A percentile compares a stretch with the other conserved stretches of the same genome.
Conservation (phyloP, 192 early-diverging fungal species). For the Coemansia sp. region DNA sequence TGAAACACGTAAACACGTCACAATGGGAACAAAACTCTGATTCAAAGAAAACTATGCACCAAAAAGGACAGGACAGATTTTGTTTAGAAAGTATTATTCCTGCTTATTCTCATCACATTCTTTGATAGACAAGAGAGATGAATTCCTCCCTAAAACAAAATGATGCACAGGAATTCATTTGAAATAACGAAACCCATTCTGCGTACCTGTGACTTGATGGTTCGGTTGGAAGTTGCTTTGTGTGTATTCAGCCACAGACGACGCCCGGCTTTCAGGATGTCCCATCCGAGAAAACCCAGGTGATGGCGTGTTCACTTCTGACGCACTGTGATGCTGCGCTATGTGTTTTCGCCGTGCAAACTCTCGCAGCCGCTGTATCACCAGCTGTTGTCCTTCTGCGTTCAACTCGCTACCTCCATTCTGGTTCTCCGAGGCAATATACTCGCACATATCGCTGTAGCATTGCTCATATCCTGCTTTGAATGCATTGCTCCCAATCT, state of each 20-base stretch:
- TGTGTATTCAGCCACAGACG: constrained; percentile 3
- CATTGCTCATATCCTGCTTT: constrained; percentile 53
- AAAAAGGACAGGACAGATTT: not conserved
- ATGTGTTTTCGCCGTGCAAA: constrained; percentile 45
- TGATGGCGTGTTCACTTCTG: not conserved
- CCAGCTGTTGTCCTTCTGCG: constrained; percentile 11
- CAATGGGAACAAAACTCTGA: not conserved
- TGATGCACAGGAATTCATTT: not conserved
- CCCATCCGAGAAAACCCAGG: constrained; percentile 2
- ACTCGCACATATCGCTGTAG: constrained; percentile 49
- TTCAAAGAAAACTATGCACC: not conserved
- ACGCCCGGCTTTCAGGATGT: not conserved
- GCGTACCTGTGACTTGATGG: constrained; percentile 12
- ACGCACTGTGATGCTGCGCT: constrained; percentile 14
- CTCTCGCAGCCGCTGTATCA: constrained; percentile 35
- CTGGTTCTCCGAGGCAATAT: constrained; percentile 5
- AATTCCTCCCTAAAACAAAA: not conserved
- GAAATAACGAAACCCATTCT: constrained; percentile 7
- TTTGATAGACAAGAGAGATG: not conserved
- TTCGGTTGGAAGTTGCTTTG: constrained; percentile 2
- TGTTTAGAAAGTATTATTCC: not conserved
- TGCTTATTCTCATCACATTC: not conserved
- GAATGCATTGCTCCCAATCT: constrained; percentile 43
- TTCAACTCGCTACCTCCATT: not conserved
- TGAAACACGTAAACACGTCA: not conserved